Base-by-base conservation (phyloP, 1,284 basidiomycete genomes). In the Ceratobasidium theobromae region DNA sequence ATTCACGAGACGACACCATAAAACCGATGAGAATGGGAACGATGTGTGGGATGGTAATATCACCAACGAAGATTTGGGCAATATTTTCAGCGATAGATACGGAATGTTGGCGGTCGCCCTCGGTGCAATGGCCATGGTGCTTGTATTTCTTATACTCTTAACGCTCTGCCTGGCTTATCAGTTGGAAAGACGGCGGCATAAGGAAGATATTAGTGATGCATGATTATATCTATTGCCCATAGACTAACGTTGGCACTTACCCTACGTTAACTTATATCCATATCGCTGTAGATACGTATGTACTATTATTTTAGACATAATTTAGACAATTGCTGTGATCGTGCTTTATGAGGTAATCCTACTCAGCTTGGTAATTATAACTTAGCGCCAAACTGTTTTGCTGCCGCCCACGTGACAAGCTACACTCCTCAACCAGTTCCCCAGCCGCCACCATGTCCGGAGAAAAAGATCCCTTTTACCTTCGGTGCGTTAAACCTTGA, bases 391-490 rank as follows among this genome's bases (percentile, higher is more conserved):
- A 16, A 38, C 8, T 38, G n/a, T n/a, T n/a, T 9, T 32, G 25
- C 28, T n/a, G n/a, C n/a, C n/a, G 38, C 53, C 23, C 45, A 16
- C 35, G 35, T 38, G 35, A 45, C 43, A 45, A 45, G 18, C 43
- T 21, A 45, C 43, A 21, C 6, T 6, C 9, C 9, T 21, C 43
- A 11, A 5, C 8, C 43, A 30, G 35, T 41, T 41, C 66, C 43
- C 9, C 6, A 60, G 30, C 35, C 45, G 57, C 57, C 57, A 60
- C 57, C 57, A 60, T 60, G 57, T 60, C 57, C 25, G 57, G 57
- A 55, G 75, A 77, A 67, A 74, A 82, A 72, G 88, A 90, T 74
- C 87, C 87, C 14, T 90, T 94, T 78, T 95, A 95, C 79, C 82
- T 94, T 70, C 84, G 92, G 91, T 91, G 76, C 25, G 81, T 73